Evolutionary conservation across 495 filamentous ascomycete genomes (phyloP).

Genomic region (Neurospora pannonica): DNA sequence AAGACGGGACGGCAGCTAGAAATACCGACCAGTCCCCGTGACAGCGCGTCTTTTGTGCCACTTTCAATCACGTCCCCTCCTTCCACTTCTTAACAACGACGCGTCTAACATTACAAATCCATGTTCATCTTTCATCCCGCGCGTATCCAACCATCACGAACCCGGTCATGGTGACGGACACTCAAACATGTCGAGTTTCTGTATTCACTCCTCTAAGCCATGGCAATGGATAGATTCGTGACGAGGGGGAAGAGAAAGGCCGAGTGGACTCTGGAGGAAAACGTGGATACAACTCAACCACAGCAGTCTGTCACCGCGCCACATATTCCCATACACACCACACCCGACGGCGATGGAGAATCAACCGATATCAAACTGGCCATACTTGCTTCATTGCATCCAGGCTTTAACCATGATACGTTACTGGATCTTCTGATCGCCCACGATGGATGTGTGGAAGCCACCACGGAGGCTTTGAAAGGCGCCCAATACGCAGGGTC

Average conservation of each 20-base stretch:
- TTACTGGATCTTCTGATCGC: conserved; percentile 73
- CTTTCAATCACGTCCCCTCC: background rate
- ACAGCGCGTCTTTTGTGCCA: background rate
- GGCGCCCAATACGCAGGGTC: background rate
- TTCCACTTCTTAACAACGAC: background rate
- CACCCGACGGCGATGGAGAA: conserved; percentile 38
- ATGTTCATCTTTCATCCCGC: background rate
- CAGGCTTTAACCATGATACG: conserved; percentile 47
- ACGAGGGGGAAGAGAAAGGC: conserved; percentile 33
- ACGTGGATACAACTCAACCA: background rate
- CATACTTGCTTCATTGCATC: conserved; percentile 67
- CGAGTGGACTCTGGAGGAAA: conserved; percentile 1
- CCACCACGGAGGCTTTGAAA: conserved; percentile 45
- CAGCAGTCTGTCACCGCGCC: background rate
- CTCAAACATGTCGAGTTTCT: background rate
- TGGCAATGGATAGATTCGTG: conserved; percentile 37
- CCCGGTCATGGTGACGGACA: background rate
- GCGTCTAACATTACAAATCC: background rate
- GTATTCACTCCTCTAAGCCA: background rate
- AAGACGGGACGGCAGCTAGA: background rate
- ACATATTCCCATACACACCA: background rate
- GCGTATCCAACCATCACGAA: background rate
- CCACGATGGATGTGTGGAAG: conserved; percentile 65
- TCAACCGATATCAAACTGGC: conserved; percentile 86
- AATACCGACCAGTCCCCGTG: conserved; percentile 3